Evolutionary conservation across 2,329 filamentous ascomycete species (phyloP), one percentile per base, ranked within the genome.

Genomic region (Colletotrichum nymphaeae): DNA sequence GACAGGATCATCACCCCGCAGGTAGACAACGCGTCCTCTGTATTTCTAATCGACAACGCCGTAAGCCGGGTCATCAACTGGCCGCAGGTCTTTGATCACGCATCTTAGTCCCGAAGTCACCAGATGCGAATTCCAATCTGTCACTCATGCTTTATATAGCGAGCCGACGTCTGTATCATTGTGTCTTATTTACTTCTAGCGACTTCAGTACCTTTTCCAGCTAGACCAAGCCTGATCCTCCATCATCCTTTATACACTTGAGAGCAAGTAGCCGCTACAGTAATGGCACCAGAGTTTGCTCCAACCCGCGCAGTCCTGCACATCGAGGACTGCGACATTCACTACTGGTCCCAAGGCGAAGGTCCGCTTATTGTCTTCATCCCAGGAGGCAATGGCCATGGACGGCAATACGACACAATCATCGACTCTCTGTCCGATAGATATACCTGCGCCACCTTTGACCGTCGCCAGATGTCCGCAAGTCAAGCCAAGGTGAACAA

Each of bases 381-480:
- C 30, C 80, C 80, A 1, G 80, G 81, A 66, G 81, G 81, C 28
- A 81, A 81, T 67, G 81, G 81, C 28, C 79, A 81, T 68, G 81
- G 80, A 7, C 71, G 74, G 5, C 81, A 82, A 59, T 82, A 77
- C 76, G 75, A 78, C 76, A 49, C 73, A 30, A 74, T 82, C 28
- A 80, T 82, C 30, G 67, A 75, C 6, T 72, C 76, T 26, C 75
- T 82, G 3, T 76, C 78, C 7, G 69, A 75, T 53, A 49, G 30
- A 0, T 82, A 75, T 76, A 81, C 79, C 30, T 78, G 76, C 76
- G 76, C 67, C 22, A 81, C 81, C 14, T 82, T 81, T 53, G 80
- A 82, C 67, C 78, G 80, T 2, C 80, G 81, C 30, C 80, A 82
- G 55, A 81, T 81, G 79, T 80, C 78, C 19, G 76, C 76, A 19